Conservation (phyloP, 2,329 filamentous ascomycete species). For the Monilinia laxa region DNA sequence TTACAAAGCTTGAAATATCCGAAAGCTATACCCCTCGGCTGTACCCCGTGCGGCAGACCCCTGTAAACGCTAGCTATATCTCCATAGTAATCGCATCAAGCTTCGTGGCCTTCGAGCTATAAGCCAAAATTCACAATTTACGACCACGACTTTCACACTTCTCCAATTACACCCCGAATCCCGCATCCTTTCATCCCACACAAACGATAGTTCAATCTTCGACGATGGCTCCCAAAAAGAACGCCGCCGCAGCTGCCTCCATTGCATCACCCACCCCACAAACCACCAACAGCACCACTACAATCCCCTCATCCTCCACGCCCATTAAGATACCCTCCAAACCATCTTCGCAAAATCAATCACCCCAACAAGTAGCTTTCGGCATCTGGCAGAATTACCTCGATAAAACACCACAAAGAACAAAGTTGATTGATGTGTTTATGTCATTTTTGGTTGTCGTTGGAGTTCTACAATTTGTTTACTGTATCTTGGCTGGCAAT, state of each 20-base stretch:
- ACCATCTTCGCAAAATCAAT: constrained; percentile 35
- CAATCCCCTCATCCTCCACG: constrained; percentile 35
- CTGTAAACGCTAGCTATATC: constrained; percentile 11
- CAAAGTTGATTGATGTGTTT: constrained; percentile 88
- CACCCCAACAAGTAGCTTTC: constrained; percentile 55
- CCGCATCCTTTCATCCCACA: neutral
- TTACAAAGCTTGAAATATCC: constrained; percentile 12
- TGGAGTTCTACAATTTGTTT: constrained; percentile 87
- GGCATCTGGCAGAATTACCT: constrained; percentile 78
- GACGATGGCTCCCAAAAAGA: constrained; percentile 53
- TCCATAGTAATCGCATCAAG: constrained; percentile 25
- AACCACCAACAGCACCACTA: constrained; percentile 28
- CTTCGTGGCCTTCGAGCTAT: constrained; percentile 24
- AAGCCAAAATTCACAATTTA: constrained; percentile 16
- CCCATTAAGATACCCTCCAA: constrained; percentile 32
- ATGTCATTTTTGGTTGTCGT: constrained; percentile 83
- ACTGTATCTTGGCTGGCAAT: constrained; percentile 89
- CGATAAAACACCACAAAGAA: constrained; percentile 80
- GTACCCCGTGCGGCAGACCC: constrained; percentile 14
- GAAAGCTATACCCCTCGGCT: constrained; percentile 22
- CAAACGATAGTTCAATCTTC: constrained; percentile 17
- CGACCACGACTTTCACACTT: constrained; percentile 20
- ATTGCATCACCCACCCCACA: constrained; percentile 27
- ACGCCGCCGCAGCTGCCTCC: constrained; percentile 38
- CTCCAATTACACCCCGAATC: constrained; percentile 12